These are phyloP conservation scores for Lasiosphaeria miniovina DNA, from an alignment of 495 filamentous ascomycete species.

Conservation along the genomic window DNA sequence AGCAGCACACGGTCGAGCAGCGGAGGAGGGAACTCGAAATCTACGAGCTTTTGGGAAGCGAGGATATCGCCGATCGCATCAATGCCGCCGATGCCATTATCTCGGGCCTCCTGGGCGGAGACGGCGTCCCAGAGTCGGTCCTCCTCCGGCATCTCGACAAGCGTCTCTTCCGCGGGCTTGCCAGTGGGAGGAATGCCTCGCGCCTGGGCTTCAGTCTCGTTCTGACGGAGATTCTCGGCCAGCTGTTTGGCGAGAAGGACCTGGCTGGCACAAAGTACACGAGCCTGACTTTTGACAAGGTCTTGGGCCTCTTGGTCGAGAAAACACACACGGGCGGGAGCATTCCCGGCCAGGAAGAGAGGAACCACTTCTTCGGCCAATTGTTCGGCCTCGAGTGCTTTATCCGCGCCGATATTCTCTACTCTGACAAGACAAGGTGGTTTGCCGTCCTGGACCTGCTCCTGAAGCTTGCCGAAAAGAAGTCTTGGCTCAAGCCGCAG, in stretches of 20 bases:
- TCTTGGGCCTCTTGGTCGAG: slow-evolving; percentile 63
- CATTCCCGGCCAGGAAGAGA: slow-evolving; percentile 73
- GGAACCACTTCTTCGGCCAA: slow-evolving; percentile 79
- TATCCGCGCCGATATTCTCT: slow-evolving; percentile 71
- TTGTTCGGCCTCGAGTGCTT: slow-evolving; percentile 85
- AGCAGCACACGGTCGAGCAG: slow-evolving; percentile 39
- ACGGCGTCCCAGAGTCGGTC: slow-evolving; percentile 41
- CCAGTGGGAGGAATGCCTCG: slow-evolving; percentile 85
- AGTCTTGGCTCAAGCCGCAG: slow-evolving; percentile 85
- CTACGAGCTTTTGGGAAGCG: slow-evolving; percentile 52
- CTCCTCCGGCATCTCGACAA: slow-evolving; percentile 53
- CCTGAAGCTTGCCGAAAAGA: slow-evolving; percentile 57
- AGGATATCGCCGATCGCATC: slow-evolving; percentile 48
- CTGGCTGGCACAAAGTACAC: slow-evolving; percentile 42
- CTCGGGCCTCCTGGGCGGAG: slow-evolving; percentile 39
- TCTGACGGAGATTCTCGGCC: slow-evolving; percentile 73
- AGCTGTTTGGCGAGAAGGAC: slow-evolving; percentile 52
- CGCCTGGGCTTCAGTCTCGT: slow-evolving; percentile 89
- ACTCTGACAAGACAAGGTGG: slow-evolving; percentile 59
- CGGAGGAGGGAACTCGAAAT: slow-evolving; percentile 47
- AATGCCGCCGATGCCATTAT: slow-evolving; percentile 49
- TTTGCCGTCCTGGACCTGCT: slow-evolving; percentile 56
- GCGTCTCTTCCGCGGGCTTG: slow-evolving; percentile 80
- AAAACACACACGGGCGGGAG: slow-evolving; percentile 60
- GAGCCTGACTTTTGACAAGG: slow-evolving; percentile 51